Base-by-base conservation (phyloP, 495 filamentous ascomycete genomes). In the Hypoxylon perforatum region DNA sequence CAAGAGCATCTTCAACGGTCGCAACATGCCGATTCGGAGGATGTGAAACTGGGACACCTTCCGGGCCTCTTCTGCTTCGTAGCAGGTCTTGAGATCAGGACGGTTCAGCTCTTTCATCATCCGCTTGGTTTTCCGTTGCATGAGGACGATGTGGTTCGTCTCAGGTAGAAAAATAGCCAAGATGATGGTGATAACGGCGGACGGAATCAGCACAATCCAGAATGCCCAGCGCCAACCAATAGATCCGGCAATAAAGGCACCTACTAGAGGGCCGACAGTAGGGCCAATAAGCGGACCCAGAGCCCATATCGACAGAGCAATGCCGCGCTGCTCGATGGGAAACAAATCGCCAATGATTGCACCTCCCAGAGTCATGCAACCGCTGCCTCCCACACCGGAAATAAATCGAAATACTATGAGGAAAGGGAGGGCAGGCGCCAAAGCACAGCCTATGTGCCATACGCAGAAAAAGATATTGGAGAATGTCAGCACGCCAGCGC, bases 381-480 rank as follows among this genome's bases (percentile, higher is more conserved):
- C 84, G 4, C 81, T 82, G 25, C 85, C 88, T 12, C 83, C 87
- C n/a, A 86, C 75, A 0, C 90, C 90, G n/a, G 81, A 78, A 1
- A 91, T 71, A 19, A 92, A 82, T 2, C 90, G 87, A 70, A 90
- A 90, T 9, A 87, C 81, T 19, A 92, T 87, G 10, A 91, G 76
- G 0, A 77, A 65, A 4, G 63, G 63, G 23, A 92, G 79, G 41
- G 83, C 87, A 0, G 86, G 86, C 0, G 88, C 80, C 9, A 91
- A 74, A 3, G 90, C 90, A 65, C 89, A 90, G 1, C 88, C 89
- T 25, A 92, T 88, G 57, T 88, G 86, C 83, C 87, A 91, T 8
- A 84, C 77, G 73, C 88, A 80, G 64, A 91, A 96, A 60, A 91
- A 87, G 5, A 85, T 49, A 57, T 92, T 92, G 7, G 87, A 76